Percentiles rank a stretch among this genome's conserved stretches.
These are phyloP conservation scores for Jacaranda copaia DNA, from an alignment of 257 asterid genomes.

Conservation along the genomic window DNA sequence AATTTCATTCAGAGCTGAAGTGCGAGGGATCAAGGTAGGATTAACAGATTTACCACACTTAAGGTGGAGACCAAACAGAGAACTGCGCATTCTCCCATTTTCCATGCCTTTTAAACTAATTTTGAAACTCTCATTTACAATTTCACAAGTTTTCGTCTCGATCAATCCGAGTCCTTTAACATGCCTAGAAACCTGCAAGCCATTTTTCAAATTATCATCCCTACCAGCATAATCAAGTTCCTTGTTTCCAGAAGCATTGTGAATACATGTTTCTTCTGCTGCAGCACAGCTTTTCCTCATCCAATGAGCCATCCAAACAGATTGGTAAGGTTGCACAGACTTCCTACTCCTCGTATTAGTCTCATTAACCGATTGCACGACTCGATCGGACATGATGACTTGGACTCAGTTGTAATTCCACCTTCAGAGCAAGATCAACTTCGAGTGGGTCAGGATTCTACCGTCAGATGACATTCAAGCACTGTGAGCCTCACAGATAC, in stretches of 20 bases:
- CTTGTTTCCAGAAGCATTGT: conserved; percentile 29
- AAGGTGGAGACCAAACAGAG: conserved; percentile 24
- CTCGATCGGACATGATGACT: conserved; percentile 58
- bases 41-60: conserved; percentile 21
- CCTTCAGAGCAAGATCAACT: conserved; percentile 32
- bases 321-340: conserved; percentile 45
- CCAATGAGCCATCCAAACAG: conserved; percentile 87
- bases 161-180: conserved; percentile 34
- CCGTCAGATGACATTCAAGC: not conserved
- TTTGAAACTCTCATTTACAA: conserved; percentile 35
- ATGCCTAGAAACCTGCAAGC: conserved; percentile 35
- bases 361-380: conserved; percentile 28
- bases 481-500: conserved; percentile 4
- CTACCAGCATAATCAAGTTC: conserved; percentile 34
- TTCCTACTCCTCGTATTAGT: conserved; percentile 45
- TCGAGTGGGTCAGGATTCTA: too few relatives aligned
- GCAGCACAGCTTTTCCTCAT: conserved; percentile 42
- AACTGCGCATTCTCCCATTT: conserved; percentile 30
- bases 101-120: conserved; percentile 40
- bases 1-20: conserved; percentile 24
- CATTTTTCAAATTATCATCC: conserved; percentile 26
- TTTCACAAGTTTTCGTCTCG: conserved; percentile 28
- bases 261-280: conserved; percentile 27
- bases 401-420: conserved; percentile 22
- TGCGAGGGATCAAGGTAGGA: conserved; percentile 22